These are phyloP conservation scores for Tardiomyces blankii DNA, from an alignment of 1,139 yeast species.

Conservation along the genomic window DNA sequence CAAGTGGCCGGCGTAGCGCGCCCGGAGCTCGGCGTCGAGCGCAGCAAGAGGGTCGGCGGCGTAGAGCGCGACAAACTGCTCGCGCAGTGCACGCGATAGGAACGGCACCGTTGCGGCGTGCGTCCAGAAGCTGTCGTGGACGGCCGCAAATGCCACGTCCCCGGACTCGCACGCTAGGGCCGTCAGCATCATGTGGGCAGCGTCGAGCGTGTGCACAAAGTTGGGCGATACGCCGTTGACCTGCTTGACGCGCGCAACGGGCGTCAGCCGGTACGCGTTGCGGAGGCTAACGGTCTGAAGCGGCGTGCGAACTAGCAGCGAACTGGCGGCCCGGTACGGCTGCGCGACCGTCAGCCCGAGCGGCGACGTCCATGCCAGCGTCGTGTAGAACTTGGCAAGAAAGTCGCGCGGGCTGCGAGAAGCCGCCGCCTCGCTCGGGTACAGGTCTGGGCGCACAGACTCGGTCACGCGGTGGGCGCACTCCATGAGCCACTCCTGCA, in stretches of 20 bases:
- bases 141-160: constrained; percentile 74
- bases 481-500: constrained; percentile 84
- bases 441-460: constrained; percentile 30
- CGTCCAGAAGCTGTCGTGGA: constrained; percentile 95
- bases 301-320: constrained; percentile 53
- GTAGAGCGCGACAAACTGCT: constrained; percentile 66
- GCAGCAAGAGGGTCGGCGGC: constrained; percentile 50
- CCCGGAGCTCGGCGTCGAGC: constrained; percentile 64
- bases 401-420: constrained; percentile 6
- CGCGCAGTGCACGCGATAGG: constrained; percentile 58
- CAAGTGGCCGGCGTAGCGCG: constrained; percentile 54
- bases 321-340: constrained; percentile 63
- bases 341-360: constrained; percentile 84
- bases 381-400: constrained; percentile 43
- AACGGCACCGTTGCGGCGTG: constrained; percentile 68
- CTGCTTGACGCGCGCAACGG: constrained; percentile 72
- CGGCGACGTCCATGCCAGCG: constrained; percentile 93
- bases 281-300: constrained; percentile 66
- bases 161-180: constrained; percentile 57
- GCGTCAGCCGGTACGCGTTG: constrained; percentile 66
- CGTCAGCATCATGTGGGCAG: constrained; percentile 87
- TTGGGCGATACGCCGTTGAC: constrained; percentile 87
- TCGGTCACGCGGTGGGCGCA: constrained; percentile 67
- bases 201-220: constrained; percentile 85
- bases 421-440: constrained; percentile 8